These are phyloP conservation scores for Erodium texanum DNA, from an alignment of 441 rosid species.

Conservation along the genomic window DNA sequence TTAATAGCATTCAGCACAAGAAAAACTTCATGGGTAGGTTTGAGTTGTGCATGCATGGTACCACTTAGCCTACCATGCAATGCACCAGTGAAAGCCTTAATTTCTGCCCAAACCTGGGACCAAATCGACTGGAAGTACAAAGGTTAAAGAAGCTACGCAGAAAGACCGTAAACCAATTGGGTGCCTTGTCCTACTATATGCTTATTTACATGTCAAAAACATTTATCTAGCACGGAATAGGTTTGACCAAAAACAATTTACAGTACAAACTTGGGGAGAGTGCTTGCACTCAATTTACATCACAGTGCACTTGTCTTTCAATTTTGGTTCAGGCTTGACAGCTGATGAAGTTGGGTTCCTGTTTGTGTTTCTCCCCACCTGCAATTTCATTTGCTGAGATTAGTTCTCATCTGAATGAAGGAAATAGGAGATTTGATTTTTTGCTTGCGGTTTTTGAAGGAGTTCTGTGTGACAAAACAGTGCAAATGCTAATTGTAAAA, in stretches of 20 bases:
- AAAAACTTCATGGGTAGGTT: background rate
- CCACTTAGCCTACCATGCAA: background rate
- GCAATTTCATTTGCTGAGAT: slow-evolving; percentile 15
- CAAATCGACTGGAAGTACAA: background rate
- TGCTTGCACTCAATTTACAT: slow-evolving; percentile 44
- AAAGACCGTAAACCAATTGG: background rate
- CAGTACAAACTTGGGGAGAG: slow-evolving; percentile 23
- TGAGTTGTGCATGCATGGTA: background rate
- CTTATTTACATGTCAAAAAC: slow-evolving; percentile 7
- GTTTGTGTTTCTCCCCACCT: slow-evolving; percentile 55
- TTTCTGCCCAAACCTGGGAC: background rate
- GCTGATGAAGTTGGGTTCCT: slow-evolving; percentile 43
- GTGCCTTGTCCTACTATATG: background rate
- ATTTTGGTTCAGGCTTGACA: slow-evolving; percentile 49
- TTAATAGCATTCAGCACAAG: background rate
- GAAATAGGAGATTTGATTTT: background rate
- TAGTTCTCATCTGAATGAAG: background rate
- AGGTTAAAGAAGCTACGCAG: background rate
- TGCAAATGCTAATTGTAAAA: background rate
- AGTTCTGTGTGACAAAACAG: background rate
- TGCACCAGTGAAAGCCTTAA: background rate
- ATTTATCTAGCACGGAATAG: background rate
- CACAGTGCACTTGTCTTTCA: slow-evolving; percentile 73
- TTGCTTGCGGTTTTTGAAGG: background rate
- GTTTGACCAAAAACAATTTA: slow-evolving; percentile 32